These are phyloP conservation scores for Trametopsis cervina DNA, from an alignment of 768 basidiomycete genomes.

Conservation along the genomic window DNA sequence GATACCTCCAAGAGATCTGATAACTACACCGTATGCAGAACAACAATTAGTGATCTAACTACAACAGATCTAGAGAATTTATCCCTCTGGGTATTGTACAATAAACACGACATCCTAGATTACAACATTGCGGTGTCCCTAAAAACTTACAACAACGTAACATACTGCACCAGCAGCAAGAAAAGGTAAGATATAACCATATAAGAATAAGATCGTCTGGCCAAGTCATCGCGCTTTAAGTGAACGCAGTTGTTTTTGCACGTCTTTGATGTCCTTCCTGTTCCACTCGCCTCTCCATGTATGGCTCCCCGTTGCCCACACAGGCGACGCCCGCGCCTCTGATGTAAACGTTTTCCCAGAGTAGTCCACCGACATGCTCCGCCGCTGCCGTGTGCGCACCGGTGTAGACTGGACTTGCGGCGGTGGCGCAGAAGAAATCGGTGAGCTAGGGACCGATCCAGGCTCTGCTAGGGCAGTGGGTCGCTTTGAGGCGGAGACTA, in stretches of 20 bases:
- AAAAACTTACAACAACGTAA: no score
- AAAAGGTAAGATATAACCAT: no score
- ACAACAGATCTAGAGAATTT: no score
- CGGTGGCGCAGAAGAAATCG: background rate
- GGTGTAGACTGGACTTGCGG: background rate
- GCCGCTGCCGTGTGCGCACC: background rate
- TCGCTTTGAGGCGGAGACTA: constrained; percentile 31
- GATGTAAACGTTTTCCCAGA: background rate
- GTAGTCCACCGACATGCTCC: constrained; percentile 17
- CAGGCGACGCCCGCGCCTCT: constrained; percentile 9
- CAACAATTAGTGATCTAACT: no score
- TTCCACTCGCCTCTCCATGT: constrained; percentile 38
- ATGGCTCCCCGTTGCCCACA: constrained; percentile 17
- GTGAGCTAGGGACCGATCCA: background rate
- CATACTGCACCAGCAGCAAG: no score
- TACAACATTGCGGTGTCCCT: no score
- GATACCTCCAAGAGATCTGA: no score
- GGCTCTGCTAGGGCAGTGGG: background rate
- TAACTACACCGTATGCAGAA: no score
- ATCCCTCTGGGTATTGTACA: no score
- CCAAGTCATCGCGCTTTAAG: constrained; percentile 17
- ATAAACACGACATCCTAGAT: no score
- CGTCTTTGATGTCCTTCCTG: constrained; percentile 30
- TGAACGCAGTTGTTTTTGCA: constrained; percentile 30
- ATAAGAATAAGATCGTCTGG: no score